These are phyloP conservation scores for Pseudogymnoascus sp. DNA, from an alignment of 2,329 filamentous ascomycete genomes.

Conservation along the genomic window DNA sequence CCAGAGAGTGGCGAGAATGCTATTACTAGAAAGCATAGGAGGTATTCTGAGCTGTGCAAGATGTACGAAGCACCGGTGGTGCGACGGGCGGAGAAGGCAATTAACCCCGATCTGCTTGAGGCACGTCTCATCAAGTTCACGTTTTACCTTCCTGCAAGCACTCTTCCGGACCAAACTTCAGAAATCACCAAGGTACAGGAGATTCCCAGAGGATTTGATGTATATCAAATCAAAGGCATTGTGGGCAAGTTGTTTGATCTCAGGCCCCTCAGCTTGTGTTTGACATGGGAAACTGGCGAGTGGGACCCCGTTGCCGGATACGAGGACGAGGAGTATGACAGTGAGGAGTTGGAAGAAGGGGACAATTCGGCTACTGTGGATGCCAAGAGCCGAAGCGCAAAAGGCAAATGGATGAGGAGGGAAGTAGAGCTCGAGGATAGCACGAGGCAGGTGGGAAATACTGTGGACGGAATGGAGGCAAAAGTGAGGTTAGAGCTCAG, in stretches of 20 bases:
- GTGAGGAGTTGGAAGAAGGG: conserved; percentile 44
- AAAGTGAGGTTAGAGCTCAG: conserved; percentile 58
- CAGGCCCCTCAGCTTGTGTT: conserved; percentile 51
- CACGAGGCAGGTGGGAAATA: conserved; percentile 74
- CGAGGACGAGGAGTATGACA: conserved; percentile 47
- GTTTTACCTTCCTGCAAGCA: conserved; percentile 33
- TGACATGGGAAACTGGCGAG: conserved; percentile 87
- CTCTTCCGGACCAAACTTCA: conserved; percentile 14
- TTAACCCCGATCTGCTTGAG: conserved; percentile 75
- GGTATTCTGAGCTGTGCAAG: conserved; percentile 66
- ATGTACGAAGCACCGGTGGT: conserved; percentile 66
- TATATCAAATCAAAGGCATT: conserved; percentile 74
- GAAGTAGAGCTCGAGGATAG: conserved; percentile 75
- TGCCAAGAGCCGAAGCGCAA: conserved; percentile 19
- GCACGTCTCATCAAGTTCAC: conserved; percentile 63
- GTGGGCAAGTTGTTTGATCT: conserved; percentile 63
- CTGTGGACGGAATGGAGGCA: conserved; percentile 65
- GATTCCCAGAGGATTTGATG: conserved; percentile 69
- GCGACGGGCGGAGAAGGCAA: conserved; percentile 39
- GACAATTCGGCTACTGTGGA: conserved; percentile 21
- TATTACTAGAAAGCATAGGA: conserved; percentile 57
- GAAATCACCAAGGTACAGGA: conserved; percentile 22
- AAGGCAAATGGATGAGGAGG: conserved; percentile 61
- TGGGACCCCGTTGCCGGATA: conserved; percentile 69
- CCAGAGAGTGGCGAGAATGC: conserved; percentile 43